A percentile compares a stretch with the other conserved stretches of the same genome.
phyloP scores from a whole-genome alignment of 768 basidiomycete genomes.

The Kwoniella newhampshirensis region DNA sequence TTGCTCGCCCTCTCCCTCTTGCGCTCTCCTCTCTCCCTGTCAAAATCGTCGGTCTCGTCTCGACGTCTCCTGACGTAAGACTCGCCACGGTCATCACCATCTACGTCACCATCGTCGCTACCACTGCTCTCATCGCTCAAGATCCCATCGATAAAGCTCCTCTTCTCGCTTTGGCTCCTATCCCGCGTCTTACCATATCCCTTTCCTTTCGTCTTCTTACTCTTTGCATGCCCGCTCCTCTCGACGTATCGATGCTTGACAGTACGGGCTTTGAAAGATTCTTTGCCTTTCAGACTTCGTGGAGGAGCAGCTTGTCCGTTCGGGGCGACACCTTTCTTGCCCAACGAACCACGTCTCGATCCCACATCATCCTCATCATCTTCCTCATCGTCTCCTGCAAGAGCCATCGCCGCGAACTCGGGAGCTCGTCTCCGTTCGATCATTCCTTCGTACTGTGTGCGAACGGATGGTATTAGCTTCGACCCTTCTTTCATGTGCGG shows the following conservation, averaged over 20 bases:
- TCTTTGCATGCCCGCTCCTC: conserved; percentile 5
- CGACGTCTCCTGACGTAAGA: no score
- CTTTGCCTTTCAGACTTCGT: conserved; percentile 43
- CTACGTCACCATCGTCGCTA: conserved; percentile 14
- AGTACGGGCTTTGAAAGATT: conserved; percentile 34
- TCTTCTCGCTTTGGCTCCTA: conserved; percentile 14
- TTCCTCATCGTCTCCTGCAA: conserved; percentile 45
- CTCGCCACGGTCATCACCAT: not conserved
- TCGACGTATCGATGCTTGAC: not conserved
- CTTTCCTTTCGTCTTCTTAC: conserved; percentile 13
- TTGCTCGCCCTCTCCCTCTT: conserved; percentile 8
- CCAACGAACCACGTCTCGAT: conserved; percentile 5
- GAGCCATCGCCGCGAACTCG: conserved; percentile 49
- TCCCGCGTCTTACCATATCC: conserved; percentile 11
- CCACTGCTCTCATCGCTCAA: conserved; percentile 12
- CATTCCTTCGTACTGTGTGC: conserved; percentile 47
- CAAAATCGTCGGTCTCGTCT: not conserved
- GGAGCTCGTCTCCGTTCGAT: conserved; percentile 49
- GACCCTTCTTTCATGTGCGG: not conserved
- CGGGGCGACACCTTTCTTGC: not conserved
- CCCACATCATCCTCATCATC: conserved; percentile 46
- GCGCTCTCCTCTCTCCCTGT: conserved; percentile 8
- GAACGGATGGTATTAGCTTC: not conserved
- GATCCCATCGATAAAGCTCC: conserved; percentile 41
- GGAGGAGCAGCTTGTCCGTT: conserved; percentile 7